phyloP scores from a whole-genome alignment of 2,329 filamentous ascomycete species.

The Exophiala bonariae region DNA sequence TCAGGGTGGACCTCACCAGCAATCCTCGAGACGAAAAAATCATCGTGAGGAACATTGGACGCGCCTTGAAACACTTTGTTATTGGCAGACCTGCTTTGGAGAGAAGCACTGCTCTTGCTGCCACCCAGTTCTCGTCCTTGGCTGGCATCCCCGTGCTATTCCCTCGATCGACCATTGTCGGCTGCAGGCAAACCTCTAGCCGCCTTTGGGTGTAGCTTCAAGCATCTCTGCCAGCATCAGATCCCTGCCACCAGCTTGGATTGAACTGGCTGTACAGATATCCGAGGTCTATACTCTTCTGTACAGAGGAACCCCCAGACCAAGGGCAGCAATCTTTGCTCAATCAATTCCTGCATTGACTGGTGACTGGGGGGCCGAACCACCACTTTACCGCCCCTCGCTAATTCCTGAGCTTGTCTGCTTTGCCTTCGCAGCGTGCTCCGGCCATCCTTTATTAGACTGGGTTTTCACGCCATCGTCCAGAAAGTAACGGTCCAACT shows the following conservation, averaged over 20 bases:
- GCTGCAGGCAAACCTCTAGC: slow-evolving; percentile 15
- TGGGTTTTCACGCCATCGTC: slow-evolving; percentile 19
- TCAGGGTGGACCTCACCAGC: slow-evolving; percentile 6
- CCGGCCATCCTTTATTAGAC: slow-evolving; percentile 22
- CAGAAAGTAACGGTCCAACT: slow-evolving; percentile 20
- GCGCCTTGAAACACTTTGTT: slow-evolving; percentile 8
- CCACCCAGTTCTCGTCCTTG: slow-evolving; percentile 15
- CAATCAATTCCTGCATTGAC: slow-evolving; percentile 10
- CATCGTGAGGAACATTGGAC: slow-evolving; percentile 8
- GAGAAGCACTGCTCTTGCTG: slow-evolving; percentile 4
- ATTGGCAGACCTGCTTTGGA: slow-evolving; percentile 15
- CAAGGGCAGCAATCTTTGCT: slow-evolving; percentile 7
- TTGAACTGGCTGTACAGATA: background rate
- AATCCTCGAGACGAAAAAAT: slow-evolving; percentile 1
- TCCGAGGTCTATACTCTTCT: slow-evolving; percentile 3
- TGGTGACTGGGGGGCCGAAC: slow-evolving; percentile 13
- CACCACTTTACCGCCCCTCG: slow-evolving; percentile 9
- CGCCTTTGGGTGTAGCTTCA: slow-evolving; percentile 5
- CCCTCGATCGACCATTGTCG: slow-evolving; percentile 18
- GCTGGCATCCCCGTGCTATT: slow-evolving; percentile 12
- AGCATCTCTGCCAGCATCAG: slow-evolving; percentile 4
- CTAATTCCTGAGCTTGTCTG: slow-evolving; percentile 10
- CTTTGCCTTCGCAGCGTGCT: slow-evolving; percentile 3
- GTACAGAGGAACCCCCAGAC: slow-evolving; percentile 3
- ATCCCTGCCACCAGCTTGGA: slow-evolving; percentile 11